Evolutionary conservation across 352 stramenopile species (phyloP).

Genomic region (Globisporangium recalcitrans): DNA sequence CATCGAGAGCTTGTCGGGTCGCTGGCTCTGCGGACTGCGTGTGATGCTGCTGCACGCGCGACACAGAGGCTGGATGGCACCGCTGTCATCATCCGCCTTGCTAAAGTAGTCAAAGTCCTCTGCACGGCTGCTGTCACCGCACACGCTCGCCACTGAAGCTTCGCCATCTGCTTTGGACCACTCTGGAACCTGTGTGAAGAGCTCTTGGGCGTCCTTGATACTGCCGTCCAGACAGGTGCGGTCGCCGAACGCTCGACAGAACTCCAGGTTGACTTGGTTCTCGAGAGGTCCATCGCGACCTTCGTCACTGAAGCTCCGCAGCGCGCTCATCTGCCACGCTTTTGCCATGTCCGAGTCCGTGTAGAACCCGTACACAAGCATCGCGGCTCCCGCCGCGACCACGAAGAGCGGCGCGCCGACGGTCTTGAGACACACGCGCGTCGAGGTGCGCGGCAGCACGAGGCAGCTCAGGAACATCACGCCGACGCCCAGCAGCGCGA

Average conservation of each 20-base stretch:
- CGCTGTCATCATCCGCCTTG: too few relatives aligned
- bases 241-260: conserved; percentile 15
- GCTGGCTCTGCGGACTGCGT: neutral
- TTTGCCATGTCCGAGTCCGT: neutral
- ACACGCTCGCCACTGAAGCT: neutral
- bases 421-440: conserved; percentile 13
- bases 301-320: neutral
- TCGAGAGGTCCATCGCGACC: conserved; percentile 11
- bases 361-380: conserved; percentile 14
- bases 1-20: conserved; percentile 12
- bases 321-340: neutral
- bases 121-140: neutral
- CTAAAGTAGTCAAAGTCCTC: too few relatives aligned
- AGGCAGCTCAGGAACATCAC: conserved; percentile 24
- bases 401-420: conserved; percentile 13
- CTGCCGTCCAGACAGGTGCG: conserved; percentile 11
- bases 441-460: conserved; percentile 10
- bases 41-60: neutral
- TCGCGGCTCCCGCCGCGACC: conserved; percentile 12
- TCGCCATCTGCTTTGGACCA: conserved; percentile 2
- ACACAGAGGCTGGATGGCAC: conserved; percentile 6
- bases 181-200: conserved; percentile 9
- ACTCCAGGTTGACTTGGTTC: conserved; percentile 18
- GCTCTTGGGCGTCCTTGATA: neutral
- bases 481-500: conserved; percentile 16